phyloP scores from a whole-genome alignment of 192 early-diverging fungal species.

The Coemansia asiatica region DNA sequence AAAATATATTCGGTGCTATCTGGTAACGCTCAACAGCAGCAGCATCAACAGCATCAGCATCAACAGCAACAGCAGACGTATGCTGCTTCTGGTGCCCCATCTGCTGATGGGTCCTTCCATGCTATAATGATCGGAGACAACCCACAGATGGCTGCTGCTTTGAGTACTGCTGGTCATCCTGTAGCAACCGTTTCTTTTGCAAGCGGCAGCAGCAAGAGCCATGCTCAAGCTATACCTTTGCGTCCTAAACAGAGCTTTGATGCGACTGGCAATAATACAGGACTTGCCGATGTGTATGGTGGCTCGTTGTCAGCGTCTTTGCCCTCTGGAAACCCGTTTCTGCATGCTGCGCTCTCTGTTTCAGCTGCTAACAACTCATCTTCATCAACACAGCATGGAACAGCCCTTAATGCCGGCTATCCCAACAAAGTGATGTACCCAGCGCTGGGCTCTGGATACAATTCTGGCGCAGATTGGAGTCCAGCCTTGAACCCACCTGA shows the following conservation, averaged over 20 bases:
- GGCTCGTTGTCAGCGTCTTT: constrained; percentile 34
- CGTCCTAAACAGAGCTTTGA: constrained; percentile 31
- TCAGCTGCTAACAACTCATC: neutral
- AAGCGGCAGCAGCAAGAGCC: neutral
- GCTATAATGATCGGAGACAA: constrained; percentile 51
- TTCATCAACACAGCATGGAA: neutral
- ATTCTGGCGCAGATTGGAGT: neutral
- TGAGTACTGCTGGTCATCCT: neutral
- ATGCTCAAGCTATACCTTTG: constrained; percentile 15
- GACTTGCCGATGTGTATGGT: constrained; percentile 16
- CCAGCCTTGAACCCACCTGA: neutral
- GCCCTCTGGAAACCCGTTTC: constrained; percentile 28
- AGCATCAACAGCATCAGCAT: constrained; percentile 28
- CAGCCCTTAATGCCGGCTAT: neutral
- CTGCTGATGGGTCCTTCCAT: constrained; percentile 47
- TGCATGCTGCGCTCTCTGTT: constrained; percentile 13
- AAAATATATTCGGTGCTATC: constrained; percentile 8
- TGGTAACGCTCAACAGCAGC: constrained; percentile 1
- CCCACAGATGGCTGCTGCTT: constrained; percentile 13
- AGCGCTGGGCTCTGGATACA: constrained; percentile 1
- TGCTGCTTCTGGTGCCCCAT: neutral
- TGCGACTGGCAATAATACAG: constrained; percentile 6
- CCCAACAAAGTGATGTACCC: neutral
- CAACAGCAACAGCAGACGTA: constrained; percentile 5
- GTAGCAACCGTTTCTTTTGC: constrained; percentile 4